Conservation (phyloP, 2,329 filamentous ascomycete species). For the Mollisiaceae sp. region DNA sequence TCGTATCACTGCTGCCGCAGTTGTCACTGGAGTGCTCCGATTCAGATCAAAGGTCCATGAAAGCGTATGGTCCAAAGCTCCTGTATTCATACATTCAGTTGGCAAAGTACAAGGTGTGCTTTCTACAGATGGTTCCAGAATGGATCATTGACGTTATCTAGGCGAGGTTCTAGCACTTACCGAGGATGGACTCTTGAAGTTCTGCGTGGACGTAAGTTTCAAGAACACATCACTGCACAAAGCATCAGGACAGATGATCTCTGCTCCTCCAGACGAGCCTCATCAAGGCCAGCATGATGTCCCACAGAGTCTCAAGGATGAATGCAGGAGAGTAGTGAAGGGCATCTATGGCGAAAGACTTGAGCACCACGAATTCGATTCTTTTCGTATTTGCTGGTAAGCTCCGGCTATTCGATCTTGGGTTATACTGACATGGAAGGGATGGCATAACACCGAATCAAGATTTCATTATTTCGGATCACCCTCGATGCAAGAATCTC, state of each 20-base stretch:
- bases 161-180: slow-evolving; percentile 51
- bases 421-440: not conserved
- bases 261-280: slow-evolving; percentile 51
- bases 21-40: slow-evolving; percentile 47
- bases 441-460: slow-evolving; percentile 66
- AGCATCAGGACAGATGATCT: slow-evolving; percentile 56
- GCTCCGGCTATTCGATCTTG: slow-evolving; percentile 16
- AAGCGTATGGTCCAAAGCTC: slow-evolving; percentile 6
- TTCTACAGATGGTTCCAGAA: not conserved
- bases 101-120: slow-evolving; percentile 49
- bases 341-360: slow-evolving; percentile 51
- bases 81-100: slow-evolving; percentile 50
- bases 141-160: slow-evolving; percentile 10
- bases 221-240: slow-evolving; percentile 56
- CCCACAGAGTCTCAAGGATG: slow-evolving; percentile 48
- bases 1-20: slow-evolving; percentile 62
- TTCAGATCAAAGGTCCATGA: slow-evolving; percentile 53
- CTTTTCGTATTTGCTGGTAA: slow-evolving; percentile 54
- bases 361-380: slow-evolving; percentile 47
- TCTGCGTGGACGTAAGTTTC: slow-evolving; percentile 64
- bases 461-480: slow-evolving; percentile 63
- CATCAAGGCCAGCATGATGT: slow-evolving; percentile 51
- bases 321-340: slow-evolving; percentile 48
- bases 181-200: slow-evolving; percentile 59
- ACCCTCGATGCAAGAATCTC: slow-evolving; percentile 58